These are phyloP conservation scores for Cubamyces lactineus DNA, from an alignment of 768 basidiomycete species.

Conservation along the genomic window DNA sequence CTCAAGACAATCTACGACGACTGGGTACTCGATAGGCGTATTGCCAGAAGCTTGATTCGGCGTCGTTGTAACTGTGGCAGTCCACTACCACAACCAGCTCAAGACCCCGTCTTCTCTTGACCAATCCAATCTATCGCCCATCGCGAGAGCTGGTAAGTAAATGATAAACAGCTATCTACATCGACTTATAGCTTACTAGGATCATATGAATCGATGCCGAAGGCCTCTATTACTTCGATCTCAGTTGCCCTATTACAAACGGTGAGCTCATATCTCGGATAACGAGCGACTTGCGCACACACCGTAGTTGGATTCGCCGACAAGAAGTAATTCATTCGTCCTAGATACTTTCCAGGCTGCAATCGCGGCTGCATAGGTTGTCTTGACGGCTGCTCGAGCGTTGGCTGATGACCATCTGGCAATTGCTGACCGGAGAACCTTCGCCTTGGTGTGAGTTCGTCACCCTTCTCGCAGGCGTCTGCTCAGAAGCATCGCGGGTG, in stretches of 20 bases:
- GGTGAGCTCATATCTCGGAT: slow-evolving; percentile 23
- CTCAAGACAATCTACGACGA: slow-evolving; percentile 33
- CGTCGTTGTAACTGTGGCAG: not conserved
- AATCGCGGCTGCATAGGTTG: slow-evolving; percentile 33
- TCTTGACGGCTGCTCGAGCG: slow-evolving; percentile 30
- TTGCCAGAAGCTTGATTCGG: not conserved
- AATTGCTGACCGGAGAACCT: slow-evolving; percentile 10
- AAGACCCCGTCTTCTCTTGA: slow-evolving; percentile 4
- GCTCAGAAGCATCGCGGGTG: not conserved
- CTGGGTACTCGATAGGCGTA: slow-evolving; percentile 32
- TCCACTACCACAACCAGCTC: slow-evolving; percentile 30
- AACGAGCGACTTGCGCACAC: too few species aligned
- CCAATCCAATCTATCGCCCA: slow-evolving; percentile 16
- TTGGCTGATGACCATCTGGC: slow-evolving; percentile 11
- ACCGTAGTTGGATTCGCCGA: not conserved
- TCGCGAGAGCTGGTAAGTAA: slow-evolving; percentile 31
- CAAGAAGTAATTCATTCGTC: not conserved
- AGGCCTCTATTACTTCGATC: slow-evolving; percentile 39
- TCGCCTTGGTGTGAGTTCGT: slow-evolving; percentile 31
- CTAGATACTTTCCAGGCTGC: slow-evolving; percentile 36
- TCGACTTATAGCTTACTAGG: too few species aligned
- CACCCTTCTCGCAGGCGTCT: not conserved
- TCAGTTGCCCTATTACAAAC: slow-evolving; percentile 37
- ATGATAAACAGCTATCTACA: not conserved
- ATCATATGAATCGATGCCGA: not conserved